Percentiles rank a stretch among this genome's conserved stretches.
Evolutionary conservation across 768 basidiomycete genomes (phyloP).

Genomic region (Leccinellum albellum): DNA sequence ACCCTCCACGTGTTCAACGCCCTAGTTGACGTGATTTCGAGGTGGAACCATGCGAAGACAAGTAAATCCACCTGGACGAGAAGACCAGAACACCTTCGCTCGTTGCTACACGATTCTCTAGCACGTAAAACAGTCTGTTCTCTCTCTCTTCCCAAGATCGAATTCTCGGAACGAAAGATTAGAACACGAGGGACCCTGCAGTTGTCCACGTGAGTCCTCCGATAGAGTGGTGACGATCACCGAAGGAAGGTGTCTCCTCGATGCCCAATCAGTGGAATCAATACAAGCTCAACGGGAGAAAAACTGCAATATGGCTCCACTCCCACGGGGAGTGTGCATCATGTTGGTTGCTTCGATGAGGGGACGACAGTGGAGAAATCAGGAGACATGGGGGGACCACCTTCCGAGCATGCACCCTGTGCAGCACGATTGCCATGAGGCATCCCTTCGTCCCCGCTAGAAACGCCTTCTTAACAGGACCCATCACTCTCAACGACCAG

Average conservation of each 20-base stretch:
- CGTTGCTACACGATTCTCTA: not conserved
- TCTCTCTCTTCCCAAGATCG: not conserved
- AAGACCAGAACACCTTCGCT: not conserved
- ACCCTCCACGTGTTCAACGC: conserved; percentile 19
- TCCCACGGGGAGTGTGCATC: conserved; percentile 3
- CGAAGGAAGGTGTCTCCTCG: not conserved
- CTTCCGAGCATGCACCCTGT: conserved; percentile 18
- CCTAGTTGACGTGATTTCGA: conserved; percentile 13
- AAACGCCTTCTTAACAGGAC: conserved; percentile 19
- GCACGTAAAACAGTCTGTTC: conserved; percentile 19
- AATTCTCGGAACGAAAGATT: conserved; percentile 3
- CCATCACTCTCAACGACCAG: conserved; percentile 9
- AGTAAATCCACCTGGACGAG: conserved; percentile 1
- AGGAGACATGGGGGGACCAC: conserved; percentile 7
- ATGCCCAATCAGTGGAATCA: not conserved
- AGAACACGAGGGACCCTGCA: conserved; percentile 27
- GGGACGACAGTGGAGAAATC: conserved; percentile 17
- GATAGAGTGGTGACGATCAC: conserved; percentile 13
- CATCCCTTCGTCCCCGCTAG: conserved; percentile 15
- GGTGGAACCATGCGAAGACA: not conserved
- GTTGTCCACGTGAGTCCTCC: conserved; percentile 19
- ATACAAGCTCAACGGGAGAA: conserved; percentile 1
- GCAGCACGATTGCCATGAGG: conserved; percentile 32
- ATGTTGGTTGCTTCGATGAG: not conserved
- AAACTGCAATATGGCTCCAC: conserved; percentile 2